These are phyloP conservation scores for Melastoma malabathricum DNA, from an alignment of 345 rosid genomes.

Conservation along the genomic window DNA sequence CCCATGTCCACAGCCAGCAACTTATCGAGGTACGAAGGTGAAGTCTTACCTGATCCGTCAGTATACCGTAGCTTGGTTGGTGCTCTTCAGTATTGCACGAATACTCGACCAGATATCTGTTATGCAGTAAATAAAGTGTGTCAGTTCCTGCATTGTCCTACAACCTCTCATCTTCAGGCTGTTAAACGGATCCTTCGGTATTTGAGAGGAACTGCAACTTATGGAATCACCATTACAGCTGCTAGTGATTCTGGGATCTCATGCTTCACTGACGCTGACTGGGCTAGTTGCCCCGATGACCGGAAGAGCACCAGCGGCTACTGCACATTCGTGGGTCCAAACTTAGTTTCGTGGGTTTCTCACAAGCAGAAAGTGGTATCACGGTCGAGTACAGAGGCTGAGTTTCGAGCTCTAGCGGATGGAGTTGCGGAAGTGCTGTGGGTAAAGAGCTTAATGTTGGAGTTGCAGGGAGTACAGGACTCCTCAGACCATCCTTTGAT, in stretches of 20 bases:
- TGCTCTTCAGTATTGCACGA: background rate
- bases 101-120: background rate
- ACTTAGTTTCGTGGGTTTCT: background rate
- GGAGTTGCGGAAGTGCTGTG: background rate
- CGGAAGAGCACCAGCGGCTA: background rate
- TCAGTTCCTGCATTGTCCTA: background rate
- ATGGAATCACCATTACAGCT: background rate
- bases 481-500: too few species aligned
- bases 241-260: background rate
- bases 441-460: background rate
- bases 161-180: background rate
- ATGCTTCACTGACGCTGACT: background rate
- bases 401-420: background rate
- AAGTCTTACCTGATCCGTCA: accelerated
- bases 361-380: background rate
- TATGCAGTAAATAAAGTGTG: background rate
- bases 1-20: background rate
- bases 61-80: background rate
- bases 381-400: background rate
- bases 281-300: background rate
- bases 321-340: background rate
- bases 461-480: background rate
- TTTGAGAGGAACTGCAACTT: background rate
- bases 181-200: background rate
- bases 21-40: too few species aligned